Evolutionary conservation across 371 early-diverging fungal species (phyloP).

Genomic region (Syncephalis plumigaleata): DNA sequence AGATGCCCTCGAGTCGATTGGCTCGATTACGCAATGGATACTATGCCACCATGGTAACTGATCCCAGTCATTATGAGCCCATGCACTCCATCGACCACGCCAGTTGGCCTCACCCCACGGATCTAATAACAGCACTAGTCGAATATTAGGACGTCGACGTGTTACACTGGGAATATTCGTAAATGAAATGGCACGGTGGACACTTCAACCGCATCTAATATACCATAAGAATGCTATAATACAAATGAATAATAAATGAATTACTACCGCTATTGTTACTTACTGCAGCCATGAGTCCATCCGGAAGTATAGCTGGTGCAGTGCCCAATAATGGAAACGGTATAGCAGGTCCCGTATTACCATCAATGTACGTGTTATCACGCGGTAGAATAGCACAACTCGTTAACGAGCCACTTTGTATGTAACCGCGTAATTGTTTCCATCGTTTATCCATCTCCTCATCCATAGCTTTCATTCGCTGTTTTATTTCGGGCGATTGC

Average conservation of each 20-base stretch:
- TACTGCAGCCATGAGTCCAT: constrained; percentile 9
- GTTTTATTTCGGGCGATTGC: background rate
- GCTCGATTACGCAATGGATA: background rate
- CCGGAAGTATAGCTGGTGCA: constrained; percentile 1
- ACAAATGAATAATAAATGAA: background rate
- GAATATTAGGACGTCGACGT: constrained; percentile 8
- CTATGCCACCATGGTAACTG: background rate
- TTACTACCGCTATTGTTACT: background rate
- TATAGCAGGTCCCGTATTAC: background rate
- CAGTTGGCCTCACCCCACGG: constrained; percentile 24
- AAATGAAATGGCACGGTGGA: background rate
- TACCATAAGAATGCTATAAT: constrained; percentile 13
- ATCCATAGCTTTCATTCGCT: background rate
- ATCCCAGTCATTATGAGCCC: constrained; percentile 5
- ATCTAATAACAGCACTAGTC: constrained; percentile 20
- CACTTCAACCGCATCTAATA: constrained; percentile 11
- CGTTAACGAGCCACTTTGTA: constrained; percentile 10
- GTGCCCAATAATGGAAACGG: no score
- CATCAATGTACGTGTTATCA: constrained; percentile 1
- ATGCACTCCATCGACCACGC: constrained; percentile 23
- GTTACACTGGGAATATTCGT: constrained; percentile 2
- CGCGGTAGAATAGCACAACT: constrained; percentile 15
- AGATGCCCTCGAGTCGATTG: background rate
- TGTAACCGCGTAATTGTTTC: constrained; percentile 6
- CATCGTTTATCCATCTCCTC: constrained; percentile 7